Evolutionary conservation across 345 rosid species (phyloP).

Genomic region (Anastatica hierochuntica): DNA sequence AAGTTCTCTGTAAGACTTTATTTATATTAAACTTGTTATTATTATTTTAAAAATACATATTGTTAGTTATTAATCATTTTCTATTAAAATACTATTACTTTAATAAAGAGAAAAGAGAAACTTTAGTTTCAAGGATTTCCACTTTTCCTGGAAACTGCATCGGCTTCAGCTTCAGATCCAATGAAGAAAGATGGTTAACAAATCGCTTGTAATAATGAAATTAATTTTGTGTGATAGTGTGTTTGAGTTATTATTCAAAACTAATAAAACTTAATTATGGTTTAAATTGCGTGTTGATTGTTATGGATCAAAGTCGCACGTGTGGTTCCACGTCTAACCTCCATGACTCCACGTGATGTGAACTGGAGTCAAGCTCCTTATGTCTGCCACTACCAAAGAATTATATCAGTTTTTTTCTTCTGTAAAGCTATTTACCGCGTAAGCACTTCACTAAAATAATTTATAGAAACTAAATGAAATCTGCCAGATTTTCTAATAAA

Average conservation of each 20-base stretch:
- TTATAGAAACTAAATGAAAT: background rate
- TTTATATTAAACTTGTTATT: background rate
- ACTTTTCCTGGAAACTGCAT: constrained; percentile 30
- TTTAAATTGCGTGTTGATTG: background rate
- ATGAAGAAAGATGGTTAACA: background rate
- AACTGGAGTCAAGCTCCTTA: constrained; percentile 18
- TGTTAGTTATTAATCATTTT: constrained; percentile 16
- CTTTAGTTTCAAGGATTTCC: constrained; percentile 20
- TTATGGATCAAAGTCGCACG: constrained; percentile 16
- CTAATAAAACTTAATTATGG: background rate
- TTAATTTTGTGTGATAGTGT: too few relatives aligned
- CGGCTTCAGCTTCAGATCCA: constrained; percentile 31
- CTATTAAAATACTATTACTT: constrained; percentile 2
- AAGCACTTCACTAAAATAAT: too few relatives aligned
- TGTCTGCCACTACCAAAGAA: constrained; percentile 24
- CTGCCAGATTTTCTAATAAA: background rate
- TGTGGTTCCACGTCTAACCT: constrained; percentile 1
- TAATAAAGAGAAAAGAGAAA: constrained; percentile 15
- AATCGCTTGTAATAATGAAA: background rate
- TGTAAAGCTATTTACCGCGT: background rate
- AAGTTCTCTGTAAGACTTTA: constrained; percentile 9
- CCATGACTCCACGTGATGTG: constrained; percentile 18
- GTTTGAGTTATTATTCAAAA: background rate
- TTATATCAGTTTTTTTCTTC: background rate
- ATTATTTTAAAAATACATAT: background rate